A percentile compares a stretch with the other conserved stretches of the same genome.
These are phyloP conservation scores for Leishmania braziliensis DNA, from an alignment of 208 protist genomes.

Conservation along the genomic window DNA sequence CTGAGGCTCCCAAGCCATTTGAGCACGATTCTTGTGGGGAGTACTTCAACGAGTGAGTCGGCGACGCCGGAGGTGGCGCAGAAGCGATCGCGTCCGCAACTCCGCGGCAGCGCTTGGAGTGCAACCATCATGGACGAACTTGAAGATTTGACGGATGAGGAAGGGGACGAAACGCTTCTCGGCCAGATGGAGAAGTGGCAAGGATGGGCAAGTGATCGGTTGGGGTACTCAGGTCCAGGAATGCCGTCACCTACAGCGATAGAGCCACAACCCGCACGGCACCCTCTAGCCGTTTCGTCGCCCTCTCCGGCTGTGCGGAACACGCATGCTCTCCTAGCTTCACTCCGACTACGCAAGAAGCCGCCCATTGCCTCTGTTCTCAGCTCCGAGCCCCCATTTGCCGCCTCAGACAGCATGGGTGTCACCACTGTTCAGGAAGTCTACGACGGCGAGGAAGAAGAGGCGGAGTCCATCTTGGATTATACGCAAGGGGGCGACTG, in stretches of 20 bases:
- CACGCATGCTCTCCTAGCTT: not conserved
- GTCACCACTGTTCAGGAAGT: not conserved
- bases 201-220: not conserved
- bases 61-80: slow-evolving; percentile 10
- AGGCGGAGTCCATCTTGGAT: not conserved
- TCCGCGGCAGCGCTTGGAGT: slow-evolving; percentile 4
- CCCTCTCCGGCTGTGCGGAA: not conserved
- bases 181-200: slow-evolving; percentile 1
- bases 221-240: not conserved
- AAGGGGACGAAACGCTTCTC: slow-evolving; percentile 8
- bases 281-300: not conserved
- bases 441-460: not conserved
- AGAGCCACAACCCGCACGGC: not conserved
- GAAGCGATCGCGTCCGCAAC: not conserved
- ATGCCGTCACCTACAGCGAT: not conserved
- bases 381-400: not conserved
- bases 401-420: not conserved
- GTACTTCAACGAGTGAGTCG: slow-evolving; percentile 22
- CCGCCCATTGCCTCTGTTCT: not conserved
- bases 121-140: slow-evolving; percentile 27
- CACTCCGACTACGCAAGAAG: not conserved
- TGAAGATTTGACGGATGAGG: not conserved
- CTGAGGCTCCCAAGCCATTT: slow-evolving; percentile 21
- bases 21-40: slow-evolving; percentile 32
- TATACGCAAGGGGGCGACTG: not conserved